Evolutionary conservation across 192 early-diverging fungal species (phyloP).

Genomic region (Oehlia diaphana): DNA sequence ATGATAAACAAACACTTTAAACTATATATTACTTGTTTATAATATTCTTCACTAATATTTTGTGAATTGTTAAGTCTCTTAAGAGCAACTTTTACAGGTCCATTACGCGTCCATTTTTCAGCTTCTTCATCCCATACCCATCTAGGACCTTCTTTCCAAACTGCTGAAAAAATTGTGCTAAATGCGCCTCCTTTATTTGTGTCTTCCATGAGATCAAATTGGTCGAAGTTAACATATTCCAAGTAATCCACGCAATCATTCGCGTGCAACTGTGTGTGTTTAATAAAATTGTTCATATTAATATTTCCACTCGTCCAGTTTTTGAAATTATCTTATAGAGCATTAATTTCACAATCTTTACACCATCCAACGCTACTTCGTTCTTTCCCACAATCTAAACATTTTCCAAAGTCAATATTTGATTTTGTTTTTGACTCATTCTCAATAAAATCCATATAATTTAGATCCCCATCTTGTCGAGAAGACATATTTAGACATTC

Average conservation of each 20-base stretch:
- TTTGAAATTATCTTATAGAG: background rate
- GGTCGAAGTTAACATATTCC: no score
- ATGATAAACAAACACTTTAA: no score
- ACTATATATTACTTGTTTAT: background rate
- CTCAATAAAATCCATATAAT: no score
- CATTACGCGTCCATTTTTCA: background rate
- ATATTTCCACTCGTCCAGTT: background rate
- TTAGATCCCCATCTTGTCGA: no score
- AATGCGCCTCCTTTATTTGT: background rate
- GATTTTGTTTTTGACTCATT: no score
- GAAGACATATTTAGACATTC: no score
- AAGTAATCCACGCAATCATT: background rate
- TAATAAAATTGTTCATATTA: background rate
- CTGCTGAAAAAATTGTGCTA: background rate
- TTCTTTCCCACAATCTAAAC: no score
- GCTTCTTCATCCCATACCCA: background rate
- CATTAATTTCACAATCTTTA: no score
- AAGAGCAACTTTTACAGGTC: background rate
- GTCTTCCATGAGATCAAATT: background rate
- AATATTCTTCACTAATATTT: background rate
- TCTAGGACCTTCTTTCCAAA: background rate
- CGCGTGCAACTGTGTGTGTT: background rate
- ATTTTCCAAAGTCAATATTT: no score
- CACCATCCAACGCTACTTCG: no score
- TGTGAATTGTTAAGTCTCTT: background rate